Conservation (phyloP, 2,329 filamentous ascomycete genomes). For the Ophiocordyceps sinensis region DNA sequence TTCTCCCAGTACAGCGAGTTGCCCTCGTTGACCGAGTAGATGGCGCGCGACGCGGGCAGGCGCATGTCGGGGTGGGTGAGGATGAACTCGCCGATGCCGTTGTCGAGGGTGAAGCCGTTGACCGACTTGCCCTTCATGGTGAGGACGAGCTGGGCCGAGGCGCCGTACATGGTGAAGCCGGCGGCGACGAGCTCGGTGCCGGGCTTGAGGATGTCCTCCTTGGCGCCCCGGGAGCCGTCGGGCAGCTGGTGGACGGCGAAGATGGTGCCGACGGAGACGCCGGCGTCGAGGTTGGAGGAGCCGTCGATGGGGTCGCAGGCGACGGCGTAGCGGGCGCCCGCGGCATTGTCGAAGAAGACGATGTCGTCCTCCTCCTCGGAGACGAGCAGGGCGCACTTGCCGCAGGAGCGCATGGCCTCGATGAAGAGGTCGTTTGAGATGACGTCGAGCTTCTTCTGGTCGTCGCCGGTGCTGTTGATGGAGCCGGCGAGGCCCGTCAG, state of each 20-base stretch:
- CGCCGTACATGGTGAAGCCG: constrained; percentile 99
- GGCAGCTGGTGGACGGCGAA: constrained; percentile 87
- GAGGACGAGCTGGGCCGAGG: constrained; percentile 88
- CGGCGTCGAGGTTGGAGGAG: constrained; percentile 92
- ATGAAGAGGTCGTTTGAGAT: constrained; percentile 98
- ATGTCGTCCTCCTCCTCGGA: constrained; percentile 94
- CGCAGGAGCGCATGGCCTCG: constrained; percentile 82
- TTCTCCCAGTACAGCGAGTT: constrained; percentile 96
- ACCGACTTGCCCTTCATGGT: constrained; percentile 88
- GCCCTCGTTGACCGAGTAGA: constrained; percentile 98
- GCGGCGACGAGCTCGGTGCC: constrained; percentile 85
- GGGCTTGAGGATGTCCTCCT: constrained; percentile 77
- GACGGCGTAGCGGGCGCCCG: constrained; percentile 77
- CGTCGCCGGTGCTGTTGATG: constrained; percentile 89
- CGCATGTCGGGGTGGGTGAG: constrained; percentile 91
- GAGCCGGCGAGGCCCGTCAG: constrained; percentile 89
- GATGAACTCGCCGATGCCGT: constrained; percentile 95
- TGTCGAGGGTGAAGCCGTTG: constrained; percentile 97
- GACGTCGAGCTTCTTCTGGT: constrained; percentile 99
- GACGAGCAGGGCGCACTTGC: constrained; percentile 82
- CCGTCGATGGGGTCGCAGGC: constrained; percentile 97
- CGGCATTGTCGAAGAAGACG: constrained; percentile 68
- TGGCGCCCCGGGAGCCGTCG: constrained; percentile 57
- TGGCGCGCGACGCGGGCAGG: constrained; percentile 64
- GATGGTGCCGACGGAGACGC: constrained; percentile 95